A percentile compares a stretch with the other conserved stretches of the same genome.
phyloP scores from a whole-genome alignment of 148 eudicot genomes.

The Nepenthes gracilis region DNA sequence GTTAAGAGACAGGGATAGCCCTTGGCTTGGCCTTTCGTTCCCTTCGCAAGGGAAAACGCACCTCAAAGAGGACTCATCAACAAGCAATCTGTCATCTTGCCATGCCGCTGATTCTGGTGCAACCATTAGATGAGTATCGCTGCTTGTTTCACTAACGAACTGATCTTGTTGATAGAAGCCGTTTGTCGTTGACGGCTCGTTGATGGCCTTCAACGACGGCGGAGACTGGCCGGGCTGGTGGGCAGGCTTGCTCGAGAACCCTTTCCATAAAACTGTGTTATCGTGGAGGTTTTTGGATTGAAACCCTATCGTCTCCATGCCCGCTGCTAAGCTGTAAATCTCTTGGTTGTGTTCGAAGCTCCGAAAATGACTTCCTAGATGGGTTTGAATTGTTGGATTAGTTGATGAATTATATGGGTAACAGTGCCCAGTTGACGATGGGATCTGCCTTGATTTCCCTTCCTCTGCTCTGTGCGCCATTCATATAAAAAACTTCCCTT shows the following conservation, averaged over 20 bases:
- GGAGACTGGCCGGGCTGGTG: background rate
- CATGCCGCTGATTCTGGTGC: conserved; percentile 1
- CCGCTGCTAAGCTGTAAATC: conserved; percentile 41
- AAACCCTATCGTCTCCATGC: conserved; percentile 59
- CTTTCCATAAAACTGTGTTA: conserved; percentile 16
- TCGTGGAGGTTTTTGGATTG: conserved; percentile 11
- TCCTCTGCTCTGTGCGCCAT: conserved; percentile 6
- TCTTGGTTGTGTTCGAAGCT: conserved; percentile 37
- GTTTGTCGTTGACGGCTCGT: background rate
- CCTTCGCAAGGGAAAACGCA: conserved; percentile 74
- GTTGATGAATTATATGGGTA: conserved; percentile 8
- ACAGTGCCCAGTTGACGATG: conserved; percentile 18
- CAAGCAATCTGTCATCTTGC: conserved; percentile 8
- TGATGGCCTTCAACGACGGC: background rate
- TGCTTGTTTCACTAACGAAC: conserved; percentile 4
- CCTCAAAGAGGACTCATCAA: conserved; percentile 33
- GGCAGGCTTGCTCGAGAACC: conserved; percentile 8
- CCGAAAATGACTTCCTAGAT: conserved; percentile 18
- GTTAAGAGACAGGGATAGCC: conserved; percentile 75
- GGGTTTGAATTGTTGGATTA: conserved; percentile 13
- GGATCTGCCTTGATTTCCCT: conserved; percentile 18
- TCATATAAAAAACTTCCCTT: too few relatives aligned
- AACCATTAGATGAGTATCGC: conserved; percentile 5
- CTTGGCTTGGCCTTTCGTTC: conserved; percentile 89
- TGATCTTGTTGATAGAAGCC: conserved; percentile 13